A percentile compares a stretch with the other conserved stretches of the same genome.
Conservation (phyloP, 305 asterid species). For the Fraxinus floribunda region DNA sequence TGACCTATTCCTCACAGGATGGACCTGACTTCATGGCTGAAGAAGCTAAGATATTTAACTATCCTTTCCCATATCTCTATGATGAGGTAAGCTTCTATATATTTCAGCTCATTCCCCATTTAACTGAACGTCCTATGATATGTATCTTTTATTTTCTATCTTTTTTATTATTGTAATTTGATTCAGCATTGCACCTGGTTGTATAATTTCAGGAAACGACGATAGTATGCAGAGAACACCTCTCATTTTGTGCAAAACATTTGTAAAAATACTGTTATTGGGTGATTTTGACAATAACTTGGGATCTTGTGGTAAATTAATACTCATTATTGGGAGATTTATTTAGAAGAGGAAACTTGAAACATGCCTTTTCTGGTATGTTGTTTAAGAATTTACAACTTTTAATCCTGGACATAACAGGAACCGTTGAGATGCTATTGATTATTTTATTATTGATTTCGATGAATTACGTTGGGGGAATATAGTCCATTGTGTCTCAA, state of each 20-base stretch:
- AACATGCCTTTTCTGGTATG: background rate
- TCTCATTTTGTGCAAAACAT: background rate
- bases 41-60: constrained; percentile 65
- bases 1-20: constrained; percentile 55
- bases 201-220: background rate
- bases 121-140: constrained; percentile 14
- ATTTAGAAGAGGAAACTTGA: background rate
- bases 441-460: background rate
- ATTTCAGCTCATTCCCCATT: constrained; percentile 8
- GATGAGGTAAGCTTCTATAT: constrained; percentile 58
- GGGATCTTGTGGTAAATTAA: background rate
- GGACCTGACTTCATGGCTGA: constrained; percentile 91
- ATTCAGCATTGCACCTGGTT: background rate
- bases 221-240: background rate
- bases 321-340: background rate
- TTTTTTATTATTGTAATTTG: background rate
- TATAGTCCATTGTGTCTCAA: background rate
- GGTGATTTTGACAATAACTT: background rate
- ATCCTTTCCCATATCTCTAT: constrained; percentile 84
- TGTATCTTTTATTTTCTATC: background rate
- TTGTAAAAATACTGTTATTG: background rate
- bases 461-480: background rate
- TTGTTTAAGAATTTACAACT: background rate
- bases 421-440: background rate
- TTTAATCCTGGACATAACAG: background rate